Base-by-base conservation (phyloP, 2,329 filamentous ascomycete species). In the Fonsecaea monophora region DNA sequence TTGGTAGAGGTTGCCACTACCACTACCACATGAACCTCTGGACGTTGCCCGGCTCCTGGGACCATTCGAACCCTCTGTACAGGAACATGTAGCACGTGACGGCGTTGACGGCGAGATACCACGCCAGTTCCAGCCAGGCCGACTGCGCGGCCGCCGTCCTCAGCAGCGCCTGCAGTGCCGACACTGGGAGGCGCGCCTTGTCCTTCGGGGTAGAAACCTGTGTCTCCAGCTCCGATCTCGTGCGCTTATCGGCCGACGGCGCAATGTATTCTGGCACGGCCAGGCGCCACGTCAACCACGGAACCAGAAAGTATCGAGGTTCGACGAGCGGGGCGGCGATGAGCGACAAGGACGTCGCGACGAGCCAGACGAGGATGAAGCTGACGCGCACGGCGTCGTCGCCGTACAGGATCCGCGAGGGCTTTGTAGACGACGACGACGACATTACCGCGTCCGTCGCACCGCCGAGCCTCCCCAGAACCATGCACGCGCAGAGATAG, bases 221-320 rank as follows among this genome's bases (percentile, higher is more conserved):
- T 25, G 37, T 65, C 55, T 67, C 60, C 45, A 54, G 21, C 34
- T 60, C 18, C 5, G n/a, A 10, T 40, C 18, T 32, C 56, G 53
- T 57, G 37, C 18, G 30, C 38, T 63, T 50, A 32, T 50, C 37
- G 8, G 30, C 62, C 1, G 68, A 68, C 38, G 58, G 40, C 2
- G 56, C 53, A 2, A 62, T 45, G 54, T 68, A 66, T 32, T 69
- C 67, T 6, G 70, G 92, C 0, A 96, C 80, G 74, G 96, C 86
- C 7, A 98, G 80, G 0, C 95, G 86, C 92, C 94, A 98, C 74
- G 97, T 89, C 8, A 97, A 86, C 92, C 93, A 99, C 0, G 94
- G 94, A 12, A 97, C 84, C 75, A 99, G 96, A 78, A 97, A 97
- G 78, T 99, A 99, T 13, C 95, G 87, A 13, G 95, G 95, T 77